Evolutionary conservation across 306 rosid genomes (phyloP).

Genomic region (Clitoria ternatea): DNA sequence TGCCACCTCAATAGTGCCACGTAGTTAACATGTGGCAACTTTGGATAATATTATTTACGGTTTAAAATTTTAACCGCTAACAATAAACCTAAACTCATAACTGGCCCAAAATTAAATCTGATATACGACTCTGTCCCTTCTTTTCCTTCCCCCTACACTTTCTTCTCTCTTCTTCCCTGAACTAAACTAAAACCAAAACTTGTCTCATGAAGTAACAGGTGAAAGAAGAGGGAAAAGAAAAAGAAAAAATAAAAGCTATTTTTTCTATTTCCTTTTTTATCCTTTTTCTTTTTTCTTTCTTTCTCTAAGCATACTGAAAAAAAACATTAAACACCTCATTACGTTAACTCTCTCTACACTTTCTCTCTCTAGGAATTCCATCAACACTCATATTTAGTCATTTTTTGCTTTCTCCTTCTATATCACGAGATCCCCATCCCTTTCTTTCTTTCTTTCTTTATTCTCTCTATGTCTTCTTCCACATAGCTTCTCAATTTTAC

Average conservation of each 20-base stretch:
- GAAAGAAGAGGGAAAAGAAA: slow-evolving; percentile 14
- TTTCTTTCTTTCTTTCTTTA: slow-evolving; percentile 24
- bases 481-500: slow-evolving; percentile 17
- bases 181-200: slow-evolving; percentile 10
- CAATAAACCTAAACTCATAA: no score
- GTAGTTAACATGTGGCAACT: no score
- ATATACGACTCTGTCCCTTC: no score
- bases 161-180: no score
- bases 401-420: slow-evolving; percentile 81
- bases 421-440: slow-evolving; percentile 93
- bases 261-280: slow-evolving; percentile 17
- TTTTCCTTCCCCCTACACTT: no score
- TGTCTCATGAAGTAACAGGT: slow-evolving; percentile 87
- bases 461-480: slow-evolving; percentile 13
- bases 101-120: no score
- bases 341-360: slow-evolving; percentile 20
- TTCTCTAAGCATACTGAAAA: slow-evolving; percentile 3
- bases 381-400: slow-evolving; percentile 63
- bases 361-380: slow-evolving; percentile 21
- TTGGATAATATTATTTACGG: no score
- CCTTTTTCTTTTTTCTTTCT: not conserved
- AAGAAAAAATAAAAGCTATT: slow-evolving; percentile 30
- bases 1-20: no score
- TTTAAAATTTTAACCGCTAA: no score
- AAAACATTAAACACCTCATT: not conserved